These are phyloP conservation scores for Durusdinium trenchii DNA, from an alignment of 73 alveolate genomes.

Conservation along the genomic window DNA sequence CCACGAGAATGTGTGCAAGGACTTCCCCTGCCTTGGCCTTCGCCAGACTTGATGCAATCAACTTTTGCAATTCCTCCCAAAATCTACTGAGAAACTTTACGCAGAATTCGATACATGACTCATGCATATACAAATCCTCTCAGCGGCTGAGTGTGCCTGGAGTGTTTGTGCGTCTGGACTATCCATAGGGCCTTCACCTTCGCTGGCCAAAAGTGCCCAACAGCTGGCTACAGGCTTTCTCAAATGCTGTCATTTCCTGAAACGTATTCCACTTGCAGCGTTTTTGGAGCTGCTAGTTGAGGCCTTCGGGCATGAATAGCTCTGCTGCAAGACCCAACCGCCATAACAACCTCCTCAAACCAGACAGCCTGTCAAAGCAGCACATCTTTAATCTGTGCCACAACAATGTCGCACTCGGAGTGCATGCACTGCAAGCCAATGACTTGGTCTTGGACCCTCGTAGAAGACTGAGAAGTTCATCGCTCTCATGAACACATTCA, in stretches of 20 bases:
- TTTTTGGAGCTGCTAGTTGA: not conserved
- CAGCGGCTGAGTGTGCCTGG: not conserved
- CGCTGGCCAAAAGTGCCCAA: not conserved
- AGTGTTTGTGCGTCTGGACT: conserved; percentile 46
- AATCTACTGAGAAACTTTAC: not conserved
- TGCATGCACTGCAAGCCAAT: not conserved
- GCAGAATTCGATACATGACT: too few relatives aligned
- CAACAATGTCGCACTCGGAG: not conserved
- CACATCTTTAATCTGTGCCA: not conserved
- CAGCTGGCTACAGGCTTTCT: not conserved
- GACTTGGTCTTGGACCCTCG: conserved; percentile 22
- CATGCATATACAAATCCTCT: not conserved
- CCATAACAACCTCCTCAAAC: conserved; percentile 73
- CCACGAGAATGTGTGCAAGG: not conserved
- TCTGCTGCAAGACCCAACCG: conserved; percentile 93
- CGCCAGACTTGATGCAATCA: conserved; percentile 83
- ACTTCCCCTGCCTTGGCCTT: conserved; percentile 14
- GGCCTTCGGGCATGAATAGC: conserved; percentile 77
- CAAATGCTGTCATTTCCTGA: not conserved
- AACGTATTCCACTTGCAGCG: too few relatives aligned
- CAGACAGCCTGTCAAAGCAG: not conserved
- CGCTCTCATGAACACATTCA: conserved; percentile 68
- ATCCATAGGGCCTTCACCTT: conserved; percentile 50
- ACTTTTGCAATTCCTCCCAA: conserved; percentile 52
- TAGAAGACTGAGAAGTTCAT: conserved; percentile 47